Evolutionary conservation across 2,329 filamentous ascomycete genomes (phyloP).

Genomic region (Aureobasidium sp.): DNA sequence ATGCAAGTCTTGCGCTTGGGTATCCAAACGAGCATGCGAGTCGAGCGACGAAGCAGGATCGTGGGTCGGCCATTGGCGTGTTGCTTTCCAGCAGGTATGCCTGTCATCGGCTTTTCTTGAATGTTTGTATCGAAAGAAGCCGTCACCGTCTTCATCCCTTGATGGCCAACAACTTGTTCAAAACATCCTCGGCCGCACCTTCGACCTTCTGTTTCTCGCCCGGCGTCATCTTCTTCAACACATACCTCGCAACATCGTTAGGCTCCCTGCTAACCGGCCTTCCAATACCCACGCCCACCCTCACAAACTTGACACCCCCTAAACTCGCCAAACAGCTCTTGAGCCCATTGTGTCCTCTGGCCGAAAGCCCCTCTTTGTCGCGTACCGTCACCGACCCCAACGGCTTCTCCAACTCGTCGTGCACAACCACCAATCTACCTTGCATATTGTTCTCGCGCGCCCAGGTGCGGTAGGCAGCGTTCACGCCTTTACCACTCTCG

Average conservation of each 20-base stretch:
- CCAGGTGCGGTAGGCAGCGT: conserved; percentile 54
- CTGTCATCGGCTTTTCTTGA: background rate
- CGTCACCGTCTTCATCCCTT: conserved; percentile 13
- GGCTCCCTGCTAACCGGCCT: conserved; percentile 61
- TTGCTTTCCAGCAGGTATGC: background rate
- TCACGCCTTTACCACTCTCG: conserved; percentile 62
- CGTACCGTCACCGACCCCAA: conserved; percentile 58
- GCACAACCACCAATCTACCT: conserved; percentile 62
- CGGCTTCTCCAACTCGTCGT: conserved; percentile 75
- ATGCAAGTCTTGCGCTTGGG: background rate
- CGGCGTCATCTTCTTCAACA: conserved; percentile 58
- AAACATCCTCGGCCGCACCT: conserved; percentile 23
- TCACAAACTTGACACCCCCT: conserved; percentile 69
- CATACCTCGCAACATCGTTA: conserved; percentile 63
- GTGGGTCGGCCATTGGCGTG: background rate
- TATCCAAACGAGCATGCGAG: background rate
- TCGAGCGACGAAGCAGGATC: background rate
- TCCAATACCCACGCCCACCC: conserved; percentile 78
- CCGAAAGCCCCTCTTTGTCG: conserved; percentile 41
- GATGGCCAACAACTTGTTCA: conserved; percentile 30
- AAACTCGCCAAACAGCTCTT: conserved; percentile 69
- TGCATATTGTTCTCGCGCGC: conserved; percentile 27
- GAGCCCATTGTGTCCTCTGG: conserved; percentile 38
- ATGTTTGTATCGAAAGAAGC: background rate
- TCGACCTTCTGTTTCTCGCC: conserved; percentile 36